Evolutionary conservation across 2,329 filamentous ascomycete genomes (phyloP).

Genomic region (Rhinocladiella similis): DNA sequence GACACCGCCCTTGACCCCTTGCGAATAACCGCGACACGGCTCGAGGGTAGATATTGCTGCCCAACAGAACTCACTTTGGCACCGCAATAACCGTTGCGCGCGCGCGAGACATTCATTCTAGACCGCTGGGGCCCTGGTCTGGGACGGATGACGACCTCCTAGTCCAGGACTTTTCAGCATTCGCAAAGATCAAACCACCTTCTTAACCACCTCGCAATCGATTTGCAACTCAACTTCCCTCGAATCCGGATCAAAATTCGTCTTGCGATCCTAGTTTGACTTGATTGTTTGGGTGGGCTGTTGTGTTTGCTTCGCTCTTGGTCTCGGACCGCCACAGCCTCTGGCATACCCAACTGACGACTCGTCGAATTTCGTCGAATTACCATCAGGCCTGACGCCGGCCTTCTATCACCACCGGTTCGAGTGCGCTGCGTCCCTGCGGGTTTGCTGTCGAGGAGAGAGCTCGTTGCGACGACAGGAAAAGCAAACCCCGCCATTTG

Average conservation of each 20-base stretch:
- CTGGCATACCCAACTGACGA: background rate
- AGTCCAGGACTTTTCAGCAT: background rate
- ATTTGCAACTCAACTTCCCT: background rate
- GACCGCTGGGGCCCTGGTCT: background rate
- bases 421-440: constrained; percentile 17
- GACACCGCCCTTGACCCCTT: background rate
- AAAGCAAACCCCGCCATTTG: constrained; percentile 11
- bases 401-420: constrained; percentile 5
- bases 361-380: background rate
- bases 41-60: background rate
- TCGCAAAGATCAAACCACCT: background rate
- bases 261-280: background rate
- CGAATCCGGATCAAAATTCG: background rate
- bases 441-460: constrained; percentile 12
- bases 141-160: background rate
- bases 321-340: constrained; percentile 4
- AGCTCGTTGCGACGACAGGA: background rate
- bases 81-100: background rate
- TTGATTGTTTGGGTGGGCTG: constrained; percentile 9
- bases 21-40: background rate
- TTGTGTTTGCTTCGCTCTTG: constrained; percentile 19
- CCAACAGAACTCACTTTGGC: background rate
- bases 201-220: background rate
- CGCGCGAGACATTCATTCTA: background rate
- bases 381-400: constrained; percentile 3